A percentile compares a stretch with the other conserved stretches of the same genome.
Evolutionary conservation across 2,329 filamentous ascomycete genomes (phyloP).

Genomic region (Ustilaginoidea virens): DNA sequence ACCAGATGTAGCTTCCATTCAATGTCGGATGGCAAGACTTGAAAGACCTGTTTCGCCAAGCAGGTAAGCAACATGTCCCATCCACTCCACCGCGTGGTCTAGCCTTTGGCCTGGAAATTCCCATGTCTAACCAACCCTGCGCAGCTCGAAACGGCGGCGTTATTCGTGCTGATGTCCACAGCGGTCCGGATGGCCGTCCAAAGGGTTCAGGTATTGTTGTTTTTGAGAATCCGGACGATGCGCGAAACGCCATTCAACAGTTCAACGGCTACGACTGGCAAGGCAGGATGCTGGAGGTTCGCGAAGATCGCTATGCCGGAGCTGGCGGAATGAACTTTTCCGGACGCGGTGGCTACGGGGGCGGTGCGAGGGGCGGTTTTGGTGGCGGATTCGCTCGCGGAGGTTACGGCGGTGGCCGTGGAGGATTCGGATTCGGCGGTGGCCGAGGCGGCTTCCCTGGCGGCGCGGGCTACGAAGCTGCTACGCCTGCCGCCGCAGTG

Average conservation of each 20-base stretch:
- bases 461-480: slow-evolving; percentile 33
- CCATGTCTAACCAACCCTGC: not conserved
- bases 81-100: not conserved
- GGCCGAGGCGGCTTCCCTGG: slow-evolving; percentile 22
- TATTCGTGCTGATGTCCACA: slow-evolving; percentile 88
- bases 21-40: slow-evolving; percentile 98
- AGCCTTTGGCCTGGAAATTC: not conserved
- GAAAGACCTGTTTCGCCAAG: slow-evolving; percentile 96
- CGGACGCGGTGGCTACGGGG: slow-evolving; percentile 44
- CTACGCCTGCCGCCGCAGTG: slow-evolving; percentile 28
- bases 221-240: slow-evolving; percentile 89
- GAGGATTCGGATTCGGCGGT: slow-evolving; percentile 26
- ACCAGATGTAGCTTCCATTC: slow-evolving; percentile 63
- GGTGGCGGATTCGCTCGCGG: slow-evolving; percentile 39
- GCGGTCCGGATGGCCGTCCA: slow-evolving; percentile 78
- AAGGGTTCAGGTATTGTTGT: slow-evolving; percentile 97
- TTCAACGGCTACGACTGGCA: slow-evolving; percentile 99
- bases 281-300: slow-evolving; percentile 80
- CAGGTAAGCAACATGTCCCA: slow-evolving; percentile 48
- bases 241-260: slow-evolving; percentile 86
- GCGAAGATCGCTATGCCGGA: slow-evolving; percentile 85
- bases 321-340: slow-evolving; percentile 39
- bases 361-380: slow-evolving; percentile 42
- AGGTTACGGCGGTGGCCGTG: slow-evolving; percentile 31
- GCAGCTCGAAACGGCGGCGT: slow-evolving; percentile 54